Evolutionary conservation across 164 flowering plant species (phyloP), one percentile per base, ranked within the genome.

Genomic region (Piper longum): DNA sequence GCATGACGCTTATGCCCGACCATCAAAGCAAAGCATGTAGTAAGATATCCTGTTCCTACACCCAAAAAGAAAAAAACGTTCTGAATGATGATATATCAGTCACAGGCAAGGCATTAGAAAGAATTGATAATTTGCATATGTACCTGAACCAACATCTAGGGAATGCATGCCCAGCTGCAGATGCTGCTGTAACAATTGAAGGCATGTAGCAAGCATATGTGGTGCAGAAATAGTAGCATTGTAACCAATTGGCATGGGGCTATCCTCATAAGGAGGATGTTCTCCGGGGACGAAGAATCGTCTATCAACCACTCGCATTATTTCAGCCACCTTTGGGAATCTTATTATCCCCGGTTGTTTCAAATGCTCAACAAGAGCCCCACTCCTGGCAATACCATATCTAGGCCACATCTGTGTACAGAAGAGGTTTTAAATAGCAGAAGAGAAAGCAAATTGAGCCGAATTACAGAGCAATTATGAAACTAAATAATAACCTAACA

Each of bases 181-280:
- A 69, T 87, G 74, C 16, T 85, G 82, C 96, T n/a, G n/a, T n/a
- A n/a, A n/a, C n/a, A n/a, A n/a, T n/a, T n/a, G n/a, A n/a, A n/a
- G n/a, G n/a, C n/a, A 93, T 48, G 75, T 87, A n/a, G 87, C 97
- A 73, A 90, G 99, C 97, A 93, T 93, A 75, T 90, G 99, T 72
- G 99, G 99, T 6, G 99, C 97, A 64, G 99, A 93, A 43, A 93
- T 93, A 36, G 99, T 93, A 68, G 88, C 97, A 83, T 90, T 90
- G 75, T 84, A 83, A 41, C 96, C 99, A 62, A 93, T 90, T 2
- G 74, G 74, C 89, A 87, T 77, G 17, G 97, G 99, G 64, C 79
- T 84, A 62, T 93, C 97, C 43, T 71, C 73, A 78, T 93, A 93
- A 45, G 96, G 65, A 3, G 86, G 77, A 60, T 64, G 69, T 11